Evolutionary conservation across 1,139 yeast genomes (phyloP), one percentile per base, ranked within the genome.

Genomic region (Saccharomyces hybrid): DNA sequence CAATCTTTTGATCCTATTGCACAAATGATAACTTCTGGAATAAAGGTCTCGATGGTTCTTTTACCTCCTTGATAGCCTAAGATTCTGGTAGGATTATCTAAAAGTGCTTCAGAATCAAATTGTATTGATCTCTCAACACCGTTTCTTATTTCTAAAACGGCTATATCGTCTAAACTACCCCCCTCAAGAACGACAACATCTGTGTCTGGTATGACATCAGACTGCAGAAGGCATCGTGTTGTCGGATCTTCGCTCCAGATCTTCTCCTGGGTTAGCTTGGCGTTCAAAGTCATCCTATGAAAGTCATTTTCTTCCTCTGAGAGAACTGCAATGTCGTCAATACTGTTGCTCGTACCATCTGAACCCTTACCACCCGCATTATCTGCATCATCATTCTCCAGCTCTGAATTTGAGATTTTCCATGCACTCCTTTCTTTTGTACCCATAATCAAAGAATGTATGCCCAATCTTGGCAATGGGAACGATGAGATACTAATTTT

Each of bases 21-120:
- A 28, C 68, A 64, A 26, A 78, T 73, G 5, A 80, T 75, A 26
- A 76, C 76, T 52, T 77, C 78, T 1, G 82, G 80, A 13, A 81
- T 63, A 60, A 76, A 80, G 50, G 78, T 76, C 47, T 74, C 76
- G 65, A 82, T 77, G 3, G 73, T 63, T 4, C 74, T 57, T 51
- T 72, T 73, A 7, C 82, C 81, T 44, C 71, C 64, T 14, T 69
- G 64, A 31, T 76, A 70, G 1, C 78, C 76, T 2, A 74, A 59
- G 1, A 81, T 61, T 31, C 77, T 71, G 0, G 84, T 78, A 1
- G 84, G 84, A 53, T 79, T 81, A 31, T 76, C 79, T 5, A 64
- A 55, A 27, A 65, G 55, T 5, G 69, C 70, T 2, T 62, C 64
- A 7, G 57, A 60, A 51, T 70, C 69, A 55, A 63, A 66, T 55